phyloP scores from a whole-genome alignment of 1,284 basidiomycete species.

The Porodaedalea pini region DNA sequence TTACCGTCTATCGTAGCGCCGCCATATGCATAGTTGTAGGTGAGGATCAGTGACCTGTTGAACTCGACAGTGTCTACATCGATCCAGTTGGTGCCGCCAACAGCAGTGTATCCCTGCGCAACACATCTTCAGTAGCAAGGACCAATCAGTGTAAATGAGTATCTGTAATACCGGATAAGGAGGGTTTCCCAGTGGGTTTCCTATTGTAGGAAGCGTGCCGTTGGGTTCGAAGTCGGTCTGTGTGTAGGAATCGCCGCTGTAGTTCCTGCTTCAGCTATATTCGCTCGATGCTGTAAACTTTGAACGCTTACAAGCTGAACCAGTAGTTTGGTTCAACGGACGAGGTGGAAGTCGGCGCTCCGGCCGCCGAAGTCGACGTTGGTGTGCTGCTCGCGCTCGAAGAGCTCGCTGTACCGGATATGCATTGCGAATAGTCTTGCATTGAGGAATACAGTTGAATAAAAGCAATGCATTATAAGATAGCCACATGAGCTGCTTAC shows the following conservation, averaged over 20 bases:
- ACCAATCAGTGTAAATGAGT: not conserved
- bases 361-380: slow-evolving; percentile 23
- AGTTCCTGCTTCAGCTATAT: not conserved
- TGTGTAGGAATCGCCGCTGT: slow-evolving; percentile 57
- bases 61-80: slow-evolving; percentile 45
- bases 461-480: not conserved
- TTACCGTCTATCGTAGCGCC: slow-evolving; percentile 54
- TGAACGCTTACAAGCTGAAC: slow-evolving; percentile 41
- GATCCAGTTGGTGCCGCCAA: slow-evolving; percentile 57
- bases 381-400: slow-evolving; percentile 28
- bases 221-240: slow-evolving; percentile 48
- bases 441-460: too few species aligned
- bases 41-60: slow-evolving; percentile 51
- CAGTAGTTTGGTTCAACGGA: slow-evolving; percentile 37
- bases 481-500: slow-evolving; percentile 27
- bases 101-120: slow-evolving; percentile 46
- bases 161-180: slow-evolving; percentile 40
- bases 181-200: slow-evolving; percentile 57
- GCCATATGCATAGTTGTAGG: slow-evolving; percentile 60
- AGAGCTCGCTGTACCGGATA: slow-evolving; percentile 31
- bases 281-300: not conserved
- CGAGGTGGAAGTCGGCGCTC: slow-evolving; percentile 25
- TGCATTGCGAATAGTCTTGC: slow-evolving; percentile 44
- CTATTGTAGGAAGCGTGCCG: slow-evolving; percentile 38
- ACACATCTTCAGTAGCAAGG: not conserved